Base-by-base conservation (phyloP, 2,329 filamentous ascomycete genomes). In the Talaromyces albobiverticillius region DNA sequence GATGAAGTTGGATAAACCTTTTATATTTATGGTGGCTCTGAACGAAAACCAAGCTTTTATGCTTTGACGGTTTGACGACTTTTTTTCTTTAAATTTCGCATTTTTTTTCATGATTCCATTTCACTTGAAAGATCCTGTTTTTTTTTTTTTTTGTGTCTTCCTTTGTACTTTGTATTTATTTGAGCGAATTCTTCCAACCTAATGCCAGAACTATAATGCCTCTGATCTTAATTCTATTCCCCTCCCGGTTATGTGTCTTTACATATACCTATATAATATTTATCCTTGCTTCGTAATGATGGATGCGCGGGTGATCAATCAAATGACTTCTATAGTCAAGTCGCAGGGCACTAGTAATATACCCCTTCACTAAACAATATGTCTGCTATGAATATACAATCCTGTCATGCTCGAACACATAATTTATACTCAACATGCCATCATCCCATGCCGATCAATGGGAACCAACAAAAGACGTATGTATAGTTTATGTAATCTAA, bases 1-100 rank as follows among this genome's bases (percentile, higher is more conserved):
- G 51, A 38, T 51, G n/a, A 26, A 22, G 53, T 31, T 47, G 41
- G 46, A 47, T 42, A 22, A 48, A 36, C 54, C 6, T 53, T 55
- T 32, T 49, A 43, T 34, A 18, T 31, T 29, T 43, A n/a, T 50
- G n/a, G n/a, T 22, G 34, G 4, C 18, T 49, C n/a, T 22, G 26
- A 36, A 3, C n/a, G 32, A 25, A 40, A 49, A 26, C 20, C 34
- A 16, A 43, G 14, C 34, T 6, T n/a, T 22, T 42, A n/a, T n/a
- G n/a, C n/a, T n/a, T n/a, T n/a, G n/a, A 20, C 47, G n/a, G 16
- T n/a, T 38, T 40, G 34, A 46, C 34, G 36, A 46, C 22, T n/a
- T 42, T 40, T 40, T 54, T 42, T 53, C 29, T 26, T 14, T 42
- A n/a, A n/a, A n/a, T n/a, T n/a, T n/a, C n/a, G n/a, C n/a, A n/a